phyloP scores from a whole-genome alignment of 495 filamentous ascomycete species.

The Podospora appendiculata region DNA sequence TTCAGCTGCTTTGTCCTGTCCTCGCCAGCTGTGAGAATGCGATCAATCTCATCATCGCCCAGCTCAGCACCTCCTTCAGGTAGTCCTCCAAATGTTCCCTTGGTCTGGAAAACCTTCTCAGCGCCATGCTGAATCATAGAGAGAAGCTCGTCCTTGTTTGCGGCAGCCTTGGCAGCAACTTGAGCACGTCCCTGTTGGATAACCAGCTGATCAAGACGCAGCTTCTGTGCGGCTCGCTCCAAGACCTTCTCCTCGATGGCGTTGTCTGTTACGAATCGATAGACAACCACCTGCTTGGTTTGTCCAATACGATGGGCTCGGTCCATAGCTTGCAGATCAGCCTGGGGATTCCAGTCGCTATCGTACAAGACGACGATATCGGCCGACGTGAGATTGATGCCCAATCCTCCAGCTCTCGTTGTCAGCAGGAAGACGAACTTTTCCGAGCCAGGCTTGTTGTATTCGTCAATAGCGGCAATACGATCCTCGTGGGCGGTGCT shows the following conservation, averaged over 20 bases:
- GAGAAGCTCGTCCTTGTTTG: slow-evolving; percentile 92
- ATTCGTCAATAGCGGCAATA: slow-evolving; percentile 95
- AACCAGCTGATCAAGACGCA: slow-evolving; percentile 96
- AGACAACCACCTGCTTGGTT: slow-evolving; percentile 95
- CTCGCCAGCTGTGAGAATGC: slow-evolving; percentile 79
- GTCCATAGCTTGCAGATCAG: slow-evolving; percentile 98
- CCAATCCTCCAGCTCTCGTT: slow-evolving; percentile 92
- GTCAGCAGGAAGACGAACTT: slow-evolving; percentile 98
- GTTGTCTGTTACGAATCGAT: slow-evolving; percentile 93
- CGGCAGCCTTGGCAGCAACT: slow-evolving; percentile 73
- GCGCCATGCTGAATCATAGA: slow-evolving; percentile 99
- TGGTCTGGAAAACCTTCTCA: slow-evolving; percentile 77
- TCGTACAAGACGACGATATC: slow-evolving; percentile 98
- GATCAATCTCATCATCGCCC: slow-evolving; percentile 82
- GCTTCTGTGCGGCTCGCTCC: slow-evolving; percentile 93
- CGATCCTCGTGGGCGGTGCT: slow-evolving; percentile 96
- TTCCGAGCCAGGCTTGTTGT: slow-evolving; percentile 91
- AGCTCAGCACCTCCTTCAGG: slow-evolving; percentile 55
- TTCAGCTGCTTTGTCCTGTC: slow-evolving; percentile 82
- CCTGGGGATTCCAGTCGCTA: slow-evolving; percentile 98
- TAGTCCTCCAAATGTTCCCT: slow-evolving; percentile 50
- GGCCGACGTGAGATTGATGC: slow-evolving; percentile 93
- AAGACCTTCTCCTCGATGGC: slow-evolving; percentile 98
- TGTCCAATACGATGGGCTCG: slow-evolving; percentile 97
- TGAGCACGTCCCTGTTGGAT: slow-evolving; percentile 98